Conservation (phyloP, 768 basidiomycete genomes). For the Coprinellus micaceus region DNA sequence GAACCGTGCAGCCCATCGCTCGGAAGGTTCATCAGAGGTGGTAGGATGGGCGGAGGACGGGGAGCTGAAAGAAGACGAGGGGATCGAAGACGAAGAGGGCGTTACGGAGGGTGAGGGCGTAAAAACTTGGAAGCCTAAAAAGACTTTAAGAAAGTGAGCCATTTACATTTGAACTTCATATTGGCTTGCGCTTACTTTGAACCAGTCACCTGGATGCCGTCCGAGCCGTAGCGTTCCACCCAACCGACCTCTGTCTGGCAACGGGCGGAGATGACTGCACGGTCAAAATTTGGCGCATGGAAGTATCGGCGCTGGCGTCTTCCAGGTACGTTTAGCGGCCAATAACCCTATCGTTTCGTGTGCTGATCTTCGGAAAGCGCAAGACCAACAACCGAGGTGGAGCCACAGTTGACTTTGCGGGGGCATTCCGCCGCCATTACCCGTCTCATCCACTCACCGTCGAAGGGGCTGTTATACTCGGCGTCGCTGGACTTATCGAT, state of each 20-base stretch:
- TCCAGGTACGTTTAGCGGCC: conserved; percentile 57
- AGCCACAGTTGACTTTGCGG: conserved; percentile 89
- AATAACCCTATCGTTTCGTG: conserved; percentile 11
- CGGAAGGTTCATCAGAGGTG: conserved; percentile 48
- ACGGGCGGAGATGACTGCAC: conserved; percentile 94
- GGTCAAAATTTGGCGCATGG: conserved; percentile 93
- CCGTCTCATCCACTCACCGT: conserved; percentile 73
- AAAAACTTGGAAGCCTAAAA: conserved; percentile 82
- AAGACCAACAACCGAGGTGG: conserved; percentile 78
- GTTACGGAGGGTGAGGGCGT: conserved; percentile 65
- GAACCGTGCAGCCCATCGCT: conserved; percentile 33
- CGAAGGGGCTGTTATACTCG: conserved; percentile 78
- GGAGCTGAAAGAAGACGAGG: conserved; percentile 70
- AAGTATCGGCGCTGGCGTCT: conserved; percentile 68
- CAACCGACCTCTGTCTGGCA: conserved; percentile 79
- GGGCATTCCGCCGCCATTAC: conserved; percentile 93
- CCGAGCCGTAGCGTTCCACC: conserved; percentile 86
- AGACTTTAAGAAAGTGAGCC: conserved; percentile 87
- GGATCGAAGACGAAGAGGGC: conserved; percentile 59
- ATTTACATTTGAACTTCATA: conserved; percentile 17
- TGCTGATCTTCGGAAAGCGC: conserved; percentile 38
- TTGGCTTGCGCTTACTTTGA: conserved; percentile 12
- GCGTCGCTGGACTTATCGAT: conserved; percentile 93
- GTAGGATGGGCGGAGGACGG: conserved; percentile 53
- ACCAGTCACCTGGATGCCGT: conserved; percentile 92